These are phyloP conservation scores for Basipetospora chlamydospora DNA, from an alignment of 2,329 filamentous ascomycete species.

Conservation along the genomic window DNA sequence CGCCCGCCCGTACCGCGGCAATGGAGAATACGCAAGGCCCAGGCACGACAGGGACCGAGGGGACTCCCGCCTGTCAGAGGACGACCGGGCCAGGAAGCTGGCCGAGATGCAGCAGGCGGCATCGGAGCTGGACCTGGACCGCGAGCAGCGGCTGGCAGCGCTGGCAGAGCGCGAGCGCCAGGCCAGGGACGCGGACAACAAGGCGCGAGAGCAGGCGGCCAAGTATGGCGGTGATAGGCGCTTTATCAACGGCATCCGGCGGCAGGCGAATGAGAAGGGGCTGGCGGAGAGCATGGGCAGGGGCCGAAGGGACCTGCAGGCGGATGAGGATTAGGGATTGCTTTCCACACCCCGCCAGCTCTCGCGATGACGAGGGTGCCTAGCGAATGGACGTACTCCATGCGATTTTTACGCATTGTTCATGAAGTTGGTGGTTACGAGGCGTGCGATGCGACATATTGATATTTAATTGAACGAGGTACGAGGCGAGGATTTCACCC, in stretches of 20 bases:
- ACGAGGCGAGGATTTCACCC: no score
- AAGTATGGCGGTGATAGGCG: slow-evolving; percentile 49
- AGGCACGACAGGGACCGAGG: slow-evolving; percentile 3
- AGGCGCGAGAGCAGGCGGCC: slow-evolving; percentile 39
- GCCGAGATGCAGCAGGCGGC: slow-evolving; percentile 63
- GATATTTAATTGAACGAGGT: no score
- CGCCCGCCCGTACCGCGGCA: neutral
- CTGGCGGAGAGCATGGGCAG: slow-evolving; percentile 37
- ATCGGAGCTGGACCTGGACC: slow-evolving; percentile 53
- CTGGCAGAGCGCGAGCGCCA: slow-evolving; percentile 51
- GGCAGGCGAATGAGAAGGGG: slow-evolving; percentile 37
- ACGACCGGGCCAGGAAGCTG: slow-evolving; percentile 50
- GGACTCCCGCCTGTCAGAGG: slow-evolving; percentile 19
- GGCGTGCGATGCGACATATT: no score
- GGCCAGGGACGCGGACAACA: slow-evolving; percentile 52
- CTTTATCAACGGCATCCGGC: slow-evolving; percentile 50
- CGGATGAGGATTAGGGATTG: slow-evolving; percentile 27
- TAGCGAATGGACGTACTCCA: no score
- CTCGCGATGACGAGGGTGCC: no score
- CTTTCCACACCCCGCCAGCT: no score
- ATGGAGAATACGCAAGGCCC: neutral
- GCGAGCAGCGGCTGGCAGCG: slow-evolving; percentile 51
- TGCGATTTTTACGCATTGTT: no score
- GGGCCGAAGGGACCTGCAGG: slow-evolving; percentile 27
- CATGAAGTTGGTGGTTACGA: no score